These are phyloP conservation scores for Malus hybrid DNA, from an alignment of 331 rosid species.

Conservation along the genomic window DNA sequence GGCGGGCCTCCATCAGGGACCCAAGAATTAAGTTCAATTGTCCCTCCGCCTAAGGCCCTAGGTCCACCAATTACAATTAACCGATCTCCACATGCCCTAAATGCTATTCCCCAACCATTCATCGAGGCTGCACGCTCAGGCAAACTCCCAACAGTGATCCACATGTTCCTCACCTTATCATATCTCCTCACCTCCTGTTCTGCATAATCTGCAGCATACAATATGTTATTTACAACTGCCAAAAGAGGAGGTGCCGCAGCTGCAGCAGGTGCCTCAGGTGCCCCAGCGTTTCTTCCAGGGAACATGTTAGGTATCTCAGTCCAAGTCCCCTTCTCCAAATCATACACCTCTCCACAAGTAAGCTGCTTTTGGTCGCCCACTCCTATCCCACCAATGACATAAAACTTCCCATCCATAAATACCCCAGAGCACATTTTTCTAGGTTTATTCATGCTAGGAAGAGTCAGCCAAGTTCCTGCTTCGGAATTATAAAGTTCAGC, in stretches of 20 bases:
- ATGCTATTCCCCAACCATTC: constrained; percentile 74
- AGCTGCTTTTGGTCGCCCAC: constrained; percentile 20
- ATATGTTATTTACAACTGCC: constrained; percentile 51
- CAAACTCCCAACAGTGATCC: constrained; percentile 51
- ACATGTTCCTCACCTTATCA: constrained; percentile 26
- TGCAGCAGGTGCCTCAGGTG: constrained; percentile 35
- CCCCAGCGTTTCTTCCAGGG: constrained; percentile 35
- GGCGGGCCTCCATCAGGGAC: constrained; percentile 31
- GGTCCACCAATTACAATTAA: constrained; percentile 54
- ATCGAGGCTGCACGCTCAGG: constrained; percentile 35
- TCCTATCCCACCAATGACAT: constrained; percentile 55
- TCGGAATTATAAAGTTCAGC: constrained; percentile 62
- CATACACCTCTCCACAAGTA: constrained; percentile 55
- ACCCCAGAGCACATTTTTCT: constrained; percentile 56
- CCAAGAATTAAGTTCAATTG: constrained; percentile 48
- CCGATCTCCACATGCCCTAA: constrained; percentile 56
- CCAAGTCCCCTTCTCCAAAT: constrained; percentile 43
- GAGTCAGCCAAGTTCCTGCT: constrained; percentile 41
- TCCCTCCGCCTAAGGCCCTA: constrained; percentile 22
- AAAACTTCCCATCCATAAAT: constrained; percentile 52
- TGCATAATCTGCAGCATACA: constrained; percentile 58
- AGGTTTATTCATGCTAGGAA: constrained; percentile 49
- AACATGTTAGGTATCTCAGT: constrained; percentile 50
- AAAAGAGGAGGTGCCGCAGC: constrained; percentile 69
- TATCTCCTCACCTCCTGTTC: constrained; percentile 32